phyloP scores from a whole-genome alignment of 768 basidiomycete genomes.

The Rossbeevera mucosa region DNA sequence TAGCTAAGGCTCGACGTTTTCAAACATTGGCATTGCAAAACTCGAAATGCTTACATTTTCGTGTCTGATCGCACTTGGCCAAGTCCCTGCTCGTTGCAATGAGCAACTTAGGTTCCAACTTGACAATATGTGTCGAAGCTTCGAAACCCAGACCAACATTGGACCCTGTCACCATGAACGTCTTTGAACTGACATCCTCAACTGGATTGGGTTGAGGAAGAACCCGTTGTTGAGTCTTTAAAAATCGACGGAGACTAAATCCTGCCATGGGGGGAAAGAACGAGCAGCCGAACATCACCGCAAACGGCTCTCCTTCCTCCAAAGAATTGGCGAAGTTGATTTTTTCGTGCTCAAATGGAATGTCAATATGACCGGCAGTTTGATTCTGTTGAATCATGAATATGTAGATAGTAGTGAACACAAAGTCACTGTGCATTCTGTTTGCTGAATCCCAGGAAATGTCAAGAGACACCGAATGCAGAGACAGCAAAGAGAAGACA shows the following conservation, averaged over 20 bases:
- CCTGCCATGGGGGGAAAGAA: conserved; percentile 9
- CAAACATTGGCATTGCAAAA: background rate
- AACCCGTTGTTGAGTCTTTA: conserved; percentile 22
- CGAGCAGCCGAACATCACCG: too few relatives aligned
- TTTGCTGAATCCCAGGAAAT: conserved; percentile 11
- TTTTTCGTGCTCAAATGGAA: too few relatives aligned
- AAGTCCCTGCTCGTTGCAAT: conserved; percentile 33
- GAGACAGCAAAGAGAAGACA: conserved; percentile 18
- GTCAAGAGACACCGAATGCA: background rate
- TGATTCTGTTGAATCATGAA: too few relatives aligned
- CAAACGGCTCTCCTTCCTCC: too few relatives aligned
- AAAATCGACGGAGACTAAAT: conserved; percentile 10
- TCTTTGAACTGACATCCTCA: conserved; percentile 41
- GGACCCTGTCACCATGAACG: conserved; percentile 47
- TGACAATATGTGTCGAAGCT: conserved; percentile 29
- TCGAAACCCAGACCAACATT: conserved; percentile 40
- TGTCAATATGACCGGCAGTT: too few relatives aligned
- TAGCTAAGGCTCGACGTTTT: conserved; percentile 7
- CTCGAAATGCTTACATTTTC: conserved; percentile 9
- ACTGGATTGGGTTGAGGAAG: conserved; percentile 12
- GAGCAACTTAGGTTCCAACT: conserved; percentile 29
- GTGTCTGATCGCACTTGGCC: conserved; percentile 23
- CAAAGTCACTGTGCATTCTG: background rate
- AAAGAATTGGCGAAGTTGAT: too few relatives aligned
- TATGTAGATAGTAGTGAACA: too few relatives aligned